Percentiles rank a stretch among this genome's conserved stretches.
Conservation (phyloP, 2,329 filamentous ascomycete genomes). For the Sporothrix humicola region DNA sequence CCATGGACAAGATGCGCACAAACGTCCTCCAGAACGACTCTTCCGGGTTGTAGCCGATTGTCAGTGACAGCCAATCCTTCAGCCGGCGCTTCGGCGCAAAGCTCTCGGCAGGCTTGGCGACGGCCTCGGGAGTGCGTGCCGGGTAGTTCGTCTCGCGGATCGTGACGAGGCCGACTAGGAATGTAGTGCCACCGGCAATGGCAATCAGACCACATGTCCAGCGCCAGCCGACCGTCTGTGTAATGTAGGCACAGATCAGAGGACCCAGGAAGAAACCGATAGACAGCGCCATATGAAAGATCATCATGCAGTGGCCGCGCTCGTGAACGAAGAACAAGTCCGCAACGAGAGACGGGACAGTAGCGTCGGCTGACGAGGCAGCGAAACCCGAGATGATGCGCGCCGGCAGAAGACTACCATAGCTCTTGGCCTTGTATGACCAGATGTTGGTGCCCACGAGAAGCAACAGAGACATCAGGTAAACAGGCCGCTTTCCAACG, state of each 20-base stretch:
- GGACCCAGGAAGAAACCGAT: slow-evolving; percentile 5
- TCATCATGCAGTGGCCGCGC: slow-evolving; percentile 25
- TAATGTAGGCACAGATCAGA: background rate
- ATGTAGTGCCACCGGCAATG: background rate
- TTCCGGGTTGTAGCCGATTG: background rate
- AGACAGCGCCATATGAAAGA: slow-evolving; percentile 9
- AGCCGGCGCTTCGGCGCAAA: background rate
- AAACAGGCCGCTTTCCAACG: background rate
- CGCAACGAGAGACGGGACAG: background rate
- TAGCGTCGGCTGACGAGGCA: background rate
- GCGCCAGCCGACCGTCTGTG: slow-evolving; percentile 7
- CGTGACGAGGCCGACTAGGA: background rate
- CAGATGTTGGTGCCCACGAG: slow-evolving; percentile 1
- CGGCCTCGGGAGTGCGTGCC: background rate
- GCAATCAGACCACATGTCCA: background rate
- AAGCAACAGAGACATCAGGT: background rate
- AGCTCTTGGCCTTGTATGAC: background rate
- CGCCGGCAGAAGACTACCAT: background rate
- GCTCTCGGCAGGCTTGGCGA: background rate
- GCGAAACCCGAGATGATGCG: background rate
- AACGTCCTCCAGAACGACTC: background rate
- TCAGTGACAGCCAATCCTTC: background rate
- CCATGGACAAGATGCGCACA: slow-evolving; percentile 1
- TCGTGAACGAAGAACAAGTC: slow-evolving; percentile 20
- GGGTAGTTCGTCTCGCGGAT: slow-evolving; percentile 15